Evolutionary conservation across 2,329 filamentous ascomycete genomes (phyloP).

Genomic region (Pseudogymnoascus sp.): DNA sequence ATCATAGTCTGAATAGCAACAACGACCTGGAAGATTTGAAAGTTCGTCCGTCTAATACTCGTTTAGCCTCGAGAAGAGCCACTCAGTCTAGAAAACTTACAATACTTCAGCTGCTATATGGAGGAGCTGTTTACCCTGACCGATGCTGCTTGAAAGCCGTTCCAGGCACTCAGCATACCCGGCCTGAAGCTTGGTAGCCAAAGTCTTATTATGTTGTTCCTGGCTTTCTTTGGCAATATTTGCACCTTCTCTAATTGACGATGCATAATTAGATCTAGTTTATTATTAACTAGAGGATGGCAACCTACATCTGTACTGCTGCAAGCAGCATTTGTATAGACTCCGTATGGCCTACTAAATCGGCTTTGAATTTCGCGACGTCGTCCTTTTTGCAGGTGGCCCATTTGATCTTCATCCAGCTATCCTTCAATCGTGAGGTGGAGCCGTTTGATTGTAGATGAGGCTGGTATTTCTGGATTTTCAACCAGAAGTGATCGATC

Average conservation of each 20-base stretch:
- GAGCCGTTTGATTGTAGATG: constrained; percentile 14
- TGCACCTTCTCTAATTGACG: background rate
- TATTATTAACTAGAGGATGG: background rate
- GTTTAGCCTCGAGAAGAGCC: constrained; percentile 7
- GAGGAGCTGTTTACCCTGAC: constrained; percentile 10
- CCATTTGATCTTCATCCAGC: constrained; percentile 24
- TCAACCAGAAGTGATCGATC: constrained; percentile 24
- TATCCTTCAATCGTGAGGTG: constrained; percentile 15
- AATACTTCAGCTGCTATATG: constrained; percentile 12
- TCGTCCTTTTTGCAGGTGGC: constrained; percentile 25
- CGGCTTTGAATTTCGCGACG: constrained; percentile 20
- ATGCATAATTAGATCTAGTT: background rate
- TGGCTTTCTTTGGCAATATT: background rate
- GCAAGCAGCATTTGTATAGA: constrained; percentile 11
- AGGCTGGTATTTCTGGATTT: constrained; percentile 24
- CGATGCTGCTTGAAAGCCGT: background rate
- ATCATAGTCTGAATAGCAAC: constrained; percentile 19
- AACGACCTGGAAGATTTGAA: constrained; percentile 20
- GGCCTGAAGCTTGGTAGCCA: background rate
- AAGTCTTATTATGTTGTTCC: background rate
- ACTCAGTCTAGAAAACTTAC: constrained; percentile 9
- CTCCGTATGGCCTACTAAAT: constrained; percentile 20
- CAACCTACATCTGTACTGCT: constrained; percentile 7
- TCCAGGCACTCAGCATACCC: background rate
- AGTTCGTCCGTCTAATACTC: constrained; percentile 16